Base-by-base conservation (phyloP, 768 basidiomycete genomes). In the Mycena sanguinolenta region DNA sequence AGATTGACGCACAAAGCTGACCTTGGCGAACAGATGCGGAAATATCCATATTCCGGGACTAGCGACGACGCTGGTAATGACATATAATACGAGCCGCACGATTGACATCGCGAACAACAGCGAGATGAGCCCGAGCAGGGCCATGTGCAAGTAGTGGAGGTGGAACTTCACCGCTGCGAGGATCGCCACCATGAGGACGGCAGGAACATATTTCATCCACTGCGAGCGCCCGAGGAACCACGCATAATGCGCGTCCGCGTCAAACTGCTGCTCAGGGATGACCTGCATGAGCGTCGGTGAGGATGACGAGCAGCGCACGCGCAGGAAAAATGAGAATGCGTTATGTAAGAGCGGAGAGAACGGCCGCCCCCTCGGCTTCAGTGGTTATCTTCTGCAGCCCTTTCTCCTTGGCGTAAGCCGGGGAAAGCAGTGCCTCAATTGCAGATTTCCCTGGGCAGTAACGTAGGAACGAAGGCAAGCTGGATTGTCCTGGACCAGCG, bases 1-100 rank as follows among this genome's bases (percentile, higher is more conserved):
- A 39, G 34, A n/a, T n/a, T n/a, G 54, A 91, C 97, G 82, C 79
- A 99, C 98, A 77, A 99, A 97, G 80, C 98, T 97, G 64, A 98
- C 97, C 77, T 99, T 97, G 17, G 97, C 98, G 74, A 99, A 99
- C 36, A 99, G 84, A 78, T 97, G 92, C 0, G 98, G 98, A 86
- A 98, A 99, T 83, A 99, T 93, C 98, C 98, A 99, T 57, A 99
- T 98, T 50, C 97, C 98, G 17, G 95, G 95, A 69, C 91, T 90
- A 36, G 90, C 91, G 65, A 90, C 90, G 76, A 99, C 81, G 73
- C 97, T 79, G n/a, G 97, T 97, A 76, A 96, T 89, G 80, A 97
- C 87, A 82, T 96, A 99, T 84, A 98, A 92, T 75, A 99, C 93
- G 63, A 98, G 85, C 59, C 98, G 90, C 61, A 99, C 86, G 73